phyloP scores from a whole-genome alignment of 768 basidiomycete species.

The Rhodotorula diobovata region DNA sequence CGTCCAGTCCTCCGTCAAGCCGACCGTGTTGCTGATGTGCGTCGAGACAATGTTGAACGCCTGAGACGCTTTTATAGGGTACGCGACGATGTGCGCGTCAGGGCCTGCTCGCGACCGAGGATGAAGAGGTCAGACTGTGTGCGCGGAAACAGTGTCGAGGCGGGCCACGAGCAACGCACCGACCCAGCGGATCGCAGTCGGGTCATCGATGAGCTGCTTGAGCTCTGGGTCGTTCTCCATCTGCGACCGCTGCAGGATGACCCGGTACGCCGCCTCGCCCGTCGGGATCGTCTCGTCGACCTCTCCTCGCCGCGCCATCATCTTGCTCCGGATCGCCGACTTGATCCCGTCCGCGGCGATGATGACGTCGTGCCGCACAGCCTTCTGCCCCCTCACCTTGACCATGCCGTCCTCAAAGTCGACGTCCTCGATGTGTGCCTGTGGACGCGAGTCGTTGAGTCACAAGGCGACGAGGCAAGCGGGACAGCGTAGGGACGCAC shows the following conservation, averaged over 20 bases:
- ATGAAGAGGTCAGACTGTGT: not conserved
- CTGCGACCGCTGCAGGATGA: constrained; percentile 46
- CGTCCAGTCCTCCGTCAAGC: constrained; percentile 45
- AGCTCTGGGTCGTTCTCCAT: constrained; percentile 48
- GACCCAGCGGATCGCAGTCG: constrained; percentile 49
- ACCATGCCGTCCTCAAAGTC: constrained; percentile 44
- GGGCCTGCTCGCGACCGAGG: not conserved
- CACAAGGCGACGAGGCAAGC: not conserved
- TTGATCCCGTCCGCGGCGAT: constrained; percentile 51
- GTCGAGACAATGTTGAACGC: constrained; percentile 51
- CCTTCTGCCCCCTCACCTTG: constrained; percentile 29
- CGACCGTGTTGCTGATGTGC: constrained; percentile 49
- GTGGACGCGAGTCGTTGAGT: constrained; percentile 5
- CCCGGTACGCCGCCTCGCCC: constrained; percentile 51
- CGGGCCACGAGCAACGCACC: constrained; percentile 38
- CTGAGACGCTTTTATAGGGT: constrained; percentile 48
- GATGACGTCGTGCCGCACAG: constrained; percentile 48
- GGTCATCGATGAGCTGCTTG: constrained; percentile 46
- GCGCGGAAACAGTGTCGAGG: not conserved
- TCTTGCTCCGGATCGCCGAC: constrained; percentile 45
- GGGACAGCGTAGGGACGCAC: not conserved
- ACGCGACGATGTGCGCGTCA: constrained; percentile 41
- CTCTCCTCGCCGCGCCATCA: constrained; percentile 47
- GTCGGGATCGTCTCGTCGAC: constrained; percentile 45
- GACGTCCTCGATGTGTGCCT: constrained; percentile 41